phyloP scores from a whole-genome alignment of 192 early-diverging fungal genomes.

The Coemansia sp. region DNA sequence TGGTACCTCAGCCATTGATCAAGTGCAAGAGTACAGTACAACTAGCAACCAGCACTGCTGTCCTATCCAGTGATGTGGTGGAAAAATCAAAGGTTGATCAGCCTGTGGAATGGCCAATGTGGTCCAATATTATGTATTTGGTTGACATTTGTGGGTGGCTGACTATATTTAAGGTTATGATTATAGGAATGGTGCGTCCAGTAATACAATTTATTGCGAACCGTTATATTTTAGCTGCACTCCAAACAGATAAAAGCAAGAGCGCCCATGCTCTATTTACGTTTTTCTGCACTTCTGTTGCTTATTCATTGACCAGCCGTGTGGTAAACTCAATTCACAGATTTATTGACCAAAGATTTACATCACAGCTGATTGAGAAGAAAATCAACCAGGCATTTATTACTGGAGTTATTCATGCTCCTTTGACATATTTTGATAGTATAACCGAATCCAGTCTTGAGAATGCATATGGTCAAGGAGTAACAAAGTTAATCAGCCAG shows the following conservation, averaged over 20 bases:
- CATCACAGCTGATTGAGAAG: background rate
- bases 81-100: background rate
- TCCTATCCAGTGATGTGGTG: background rate
- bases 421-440: background rate
- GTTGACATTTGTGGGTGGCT: background rate
- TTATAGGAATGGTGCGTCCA: background rate
- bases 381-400: background rate
- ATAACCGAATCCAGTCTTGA: background rate
- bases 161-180: background rate
- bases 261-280: background rate
- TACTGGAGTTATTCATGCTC: background rate
- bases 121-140: background rate
- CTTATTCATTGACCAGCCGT: background rate
- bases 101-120: background rate
- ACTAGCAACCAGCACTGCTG: background rate
- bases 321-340: background rate
- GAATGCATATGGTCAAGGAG: background rate
- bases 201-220: background rate
- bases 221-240: background rate
- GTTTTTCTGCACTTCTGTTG: background rate
- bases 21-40: background rate
- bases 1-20: background rate
- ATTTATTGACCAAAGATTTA: background rate
- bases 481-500: background rate
- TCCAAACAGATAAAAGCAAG: background rate